Base-by-base conservation (phyloP, 306 rosid species). In the Arachis hypogaea region DNA sequence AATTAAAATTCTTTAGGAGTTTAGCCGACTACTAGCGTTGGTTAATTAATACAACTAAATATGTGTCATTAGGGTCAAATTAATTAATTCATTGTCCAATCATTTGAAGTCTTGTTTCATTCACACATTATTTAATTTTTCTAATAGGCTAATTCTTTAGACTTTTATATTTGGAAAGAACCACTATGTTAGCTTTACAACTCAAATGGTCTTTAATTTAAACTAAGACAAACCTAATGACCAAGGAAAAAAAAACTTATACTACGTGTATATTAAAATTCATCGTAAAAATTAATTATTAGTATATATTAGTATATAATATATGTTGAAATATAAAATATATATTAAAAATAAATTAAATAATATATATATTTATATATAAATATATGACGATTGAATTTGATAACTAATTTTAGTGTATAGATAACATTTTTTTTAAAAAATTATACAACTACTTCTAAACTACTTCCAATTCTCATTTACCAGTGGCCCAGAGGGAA, bases 41-140 rank as follows among this genome's bases (percentile, higher is more conserved):
- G 28, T 22, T 22, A 22, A 22, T 36, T 54, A 65, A 29, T 50
- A 12, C 69, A 40, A 49, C 28, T 28, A 74, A 7, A 28, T 4
- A 28, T 74, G 2, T 76, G 22, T 11, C 40, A 58, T 66, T 42
- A 46, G 52, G 49, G 36, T 67, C 28, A 22, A 22, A 22, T 22
- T 22, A 22, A 22, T 22, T 22, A 22, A 1, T 71, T 45, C 72
- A 67, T 71, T 68, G 57, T 52, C 18, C 41, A 36, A 78, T 64
- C 58, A 59, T 66, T 65, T 47, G 63, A 72, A 71, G 36, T 62
- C 64, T 69, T 62, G 54, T 52, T 52, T 11, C 4, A 51, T 33
- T 42, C n/a, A 40, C n/a, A 59, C 44, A 44, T 49, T 4, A 6
- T 14, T 44, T 16, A 33, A 16, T 33, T 16, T 66, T 36, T 22